phyloP scores from a whole-genome alignment of 2,329 filamentous ascomycete genomes.

The Botrytis deweyae region DNA sequence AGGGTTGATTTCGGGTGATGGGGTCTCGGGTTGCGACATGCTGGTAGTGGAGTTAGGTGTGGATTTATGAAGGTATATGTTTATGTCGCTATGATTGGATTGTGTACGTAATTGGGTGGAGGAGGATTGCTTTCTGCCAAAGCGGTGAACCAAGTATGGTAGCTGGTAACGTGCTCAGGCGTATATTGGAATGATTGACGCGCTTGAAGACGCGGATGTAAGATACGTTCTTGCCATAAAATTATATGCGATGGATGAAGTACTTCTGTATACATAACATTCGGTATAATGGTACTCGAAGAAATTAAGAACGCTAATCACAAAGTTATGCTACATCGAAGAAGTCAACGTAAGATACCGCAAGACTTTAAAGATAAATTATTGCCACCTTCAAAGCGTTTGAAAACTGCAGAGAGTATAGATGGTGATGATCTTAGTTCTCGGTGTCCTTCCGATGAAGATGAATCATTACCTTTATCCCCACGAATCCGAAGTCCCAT shows the following conservation, averaged over 20 bases:
- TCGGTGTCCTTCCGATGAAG: slow-evolving; percentile 19
- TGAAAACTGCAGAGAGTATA: slow-evolving; percentile 34
- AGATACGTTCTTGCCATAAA: not conserved
- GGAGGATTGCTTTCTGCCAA: slow-evolving; percentile 5
- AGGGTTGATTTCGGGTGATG: slow-evolving; percentile 16
- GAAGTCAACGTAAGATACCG: slow-evolving; percentile 31
- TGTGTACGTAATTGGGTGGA: slow-evolving; percentile 6
- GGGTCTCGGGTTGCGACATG: slow-evolving; percentile 30
- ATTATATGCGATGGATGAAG: not conserved
- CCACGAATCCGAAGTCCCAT: slow-evolving; percentile 33
- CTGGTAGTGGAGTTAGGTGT: slow-evolving; percentile 11
- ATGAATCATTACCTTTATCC: slow-evolving; percentile 28
- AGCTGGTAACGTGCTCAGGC: slow-evolving; percentile 12
- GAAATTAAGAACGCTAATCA: slow-evolving; percentile 22
- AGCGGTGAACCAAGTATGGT: not conserved
- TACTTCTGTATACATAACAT: not conserved
- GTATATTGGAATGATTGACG: not conserved
- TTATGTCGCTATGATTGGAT: slow-evolving; percentile 7
- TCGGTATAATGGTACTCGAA: slow-evolving; percentile 29
- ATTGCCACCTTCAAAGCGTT: slow-evolving; percentile 34
- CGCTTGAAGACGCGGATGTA: not conserved
- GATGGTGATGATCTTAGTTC: slow-evolving; percentile 23
- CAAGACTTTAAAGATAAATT: slow-evolving; percentile 31
- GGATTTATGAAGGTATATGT: slow-evolving; percentile 5
- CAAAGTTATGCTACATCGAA: slow-evolving; percentile 34